These are phyloP conservation scores for Trametes coccinea DNA, from an alignment of 768 basidiomycete genomes.

Conservation along the genomic window DNA sequence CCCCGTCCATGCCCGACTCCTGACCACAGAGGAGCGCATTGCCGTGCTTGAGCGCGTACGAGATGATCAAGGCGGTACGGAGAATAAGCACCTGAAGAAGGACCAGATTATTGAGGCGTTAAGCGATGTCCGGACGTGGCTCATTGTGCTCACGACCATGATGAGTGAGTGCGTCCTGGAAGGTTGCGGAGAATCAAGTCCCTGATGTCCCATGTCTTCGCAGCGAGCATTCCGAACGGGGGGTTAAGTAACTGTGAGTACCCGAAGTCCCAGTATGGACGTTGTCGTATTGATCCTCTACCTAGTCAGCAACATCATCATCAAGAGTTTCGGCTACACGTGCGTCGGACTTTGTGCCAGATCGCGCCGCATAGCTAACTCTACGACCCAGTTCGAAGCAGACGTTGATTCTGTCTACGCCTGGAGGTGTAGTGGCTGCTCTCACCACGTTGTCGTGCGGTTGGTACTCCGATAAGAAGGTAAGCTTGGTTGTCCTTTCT, in stretches of 20 bases:
- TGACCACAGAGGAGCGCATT: constrained; percentile 59
- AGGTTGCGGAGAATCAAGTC: neutral
- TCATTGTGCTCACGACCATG: constrained; percentile 59
- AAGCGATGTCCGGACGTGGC: constrained; percentile 59
- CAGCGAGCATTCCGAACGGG: constrained; percentile 69
- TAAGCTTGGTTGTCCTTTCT: constrained; percentile 18
- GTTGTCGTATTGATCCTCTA: constrained; percentile 1
- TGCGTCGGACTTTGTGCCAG: constrained; percentile 31
- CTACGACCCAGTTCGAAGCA: constrained; percentile 49
- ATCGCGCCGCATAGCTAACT: neutral
- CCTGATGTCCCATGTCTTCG: constrained; percentile 8
- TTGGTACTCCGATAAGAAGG: constrained; percentile 68
- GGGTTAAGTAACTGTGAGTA: constrained; percentile 60
- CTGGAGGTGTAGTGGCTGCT: constrained; percentile 48
- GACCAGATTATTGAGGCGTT: constrained; percentile 60
- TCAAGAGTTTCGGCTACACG: constrained; percentile 67
- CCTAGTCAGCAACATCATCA: constrained; percentile 62
- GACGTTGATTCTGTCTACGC: constrained; percentile 59
- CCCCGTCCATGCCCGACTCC: constrained; percentile 56
- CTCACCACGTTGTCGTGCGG: constrained; percentile 53
- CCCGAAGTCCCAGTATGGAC: too few species aligned
- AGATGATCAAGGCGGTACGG: constrained; percentile 64
- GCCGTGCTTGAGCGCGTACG: constrained; percentile 66
- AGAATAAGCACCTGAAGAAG: constrained; percentile 60
- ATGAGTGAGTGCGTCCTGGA: constrained; percentile 44